Evolutionary conservation across 768 basidiomycete species (phyloP).

Genomic region (Russula emetica): DNA sequence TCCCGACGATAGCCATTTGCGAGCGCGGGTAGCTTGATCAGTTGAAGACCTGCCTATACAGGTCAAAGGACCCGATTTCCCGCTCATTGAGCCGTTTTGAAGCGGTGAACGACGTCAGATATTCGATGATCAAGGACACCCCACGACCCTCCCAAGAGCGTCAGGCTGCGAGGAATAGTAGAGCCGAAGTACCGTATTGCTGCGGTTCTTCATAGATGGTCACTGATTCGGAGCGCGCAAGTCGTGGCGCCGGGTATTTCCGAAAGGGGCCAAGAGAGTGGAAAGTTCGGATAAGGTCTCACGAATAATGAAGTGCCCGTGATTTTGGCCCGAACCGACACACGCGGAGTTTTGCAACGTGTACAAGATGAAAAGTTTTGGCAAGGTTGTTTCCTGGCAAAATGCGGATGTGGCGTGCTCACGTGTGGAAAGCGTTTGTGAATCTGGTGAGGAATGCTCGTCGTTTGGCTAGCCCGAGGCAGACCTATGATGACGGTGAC

Average conservation of each 20-base stretch:
- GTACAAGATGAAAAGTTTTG: constrained; percentile 24
- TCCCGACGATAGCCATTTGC: constrained; percentile 9
- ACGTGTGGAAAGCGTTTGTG: constrained; percentile 26
- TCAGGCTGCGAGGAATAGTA: constrained; percentile 5
- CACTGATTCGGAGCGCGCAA: constrained; percentile 28
- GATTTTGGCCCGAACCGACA: constrained; percentile 24
- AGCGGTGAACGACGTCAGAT: constrained; percentile 23
- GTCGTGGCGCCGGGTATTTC: constrained; percentile 24
- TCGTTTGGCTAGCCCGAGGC: constrained; percentile 27
- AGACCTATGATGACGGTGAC: constrained; percentile 26
- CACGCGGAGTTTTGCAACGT: constrained; percentile 28
- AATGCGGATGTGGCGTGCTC: constrained; percentile 28
- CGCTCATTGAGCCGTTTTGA: constrained; percentile 5
- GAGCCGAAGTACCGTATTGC: constrained; percentile 16
- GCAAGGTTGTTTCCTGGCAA: constrained; percentile 24
- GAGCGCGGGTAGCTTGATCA: constrained; percentile 18
- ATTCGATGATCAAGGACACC: constrained; percentile 19
- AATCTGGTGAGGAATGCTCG: constrained; percentile 27
- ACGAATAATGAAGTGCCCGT: constrained; percentile 23
- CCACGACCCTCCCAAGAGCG: constrained; percentile 21
- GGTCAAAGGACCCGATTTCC: constrained; percentile 10
- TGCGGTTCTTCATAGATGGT: constrained; percentile 26
- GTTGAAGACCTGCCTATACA: constrained; percentile 16
- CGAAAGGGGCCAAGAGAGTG: constrained; percentile 10
- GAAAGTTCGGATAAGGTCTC: constrained; percentile 20